Conservation (phyloP, 2,329 filamentous ascomycete genomes). For the Leptographium procerum region DNA sequence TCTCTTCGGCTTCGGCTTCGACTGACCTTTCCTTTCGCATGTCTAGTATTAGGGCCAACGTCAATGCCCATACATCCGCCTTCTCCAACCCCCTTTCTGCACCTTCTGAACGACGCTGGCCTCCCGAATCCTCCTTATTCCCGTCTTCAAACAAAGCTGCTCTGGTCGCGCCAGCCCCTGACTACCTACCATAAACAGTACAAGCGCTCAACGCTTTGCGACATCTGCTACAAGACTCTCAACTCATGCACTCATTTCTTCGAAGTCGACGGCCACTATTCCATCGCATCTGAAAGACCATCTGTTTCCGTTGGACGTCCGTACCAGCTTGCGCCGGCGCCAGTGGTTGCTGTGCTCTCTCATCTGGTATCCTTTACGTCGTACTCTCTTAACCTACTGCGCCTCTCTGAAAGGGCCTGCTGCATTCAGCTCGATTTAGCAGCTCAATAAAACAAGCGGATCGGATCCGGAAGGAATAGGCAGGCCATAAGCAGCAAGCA, state of each 20-base stretch:
- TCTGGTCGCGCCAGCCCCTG: background rate
- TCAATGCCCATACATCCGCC: background rate
- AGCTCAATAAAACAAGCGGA: background rate
- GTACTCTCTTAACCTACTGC: background rate
- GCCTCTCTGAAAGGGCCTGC: background rate
- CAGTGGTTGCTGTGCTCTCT: background rate
- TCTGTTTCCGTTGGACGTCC: background rate
- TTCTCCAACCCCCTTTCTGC: background rate
- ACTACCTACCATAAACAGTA: background rate
- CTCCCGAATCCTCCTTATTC: background rate
- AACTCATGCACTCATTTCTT: background rate
- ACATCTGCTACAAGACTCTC: background rate
- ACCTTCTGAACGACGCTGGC: background rate
- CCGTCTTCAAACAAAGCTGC: background rate
- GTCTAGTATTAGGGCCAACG: background rate
- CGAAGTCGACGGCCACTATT: background rate
- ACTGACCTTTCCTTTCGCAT: background rate
- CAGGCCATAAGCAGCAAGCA: background rate
- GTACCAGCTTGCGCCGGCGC: conserved; percentile 1
- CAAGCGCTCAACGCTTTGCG: background rate
- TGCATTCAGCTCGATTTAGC: background rate
- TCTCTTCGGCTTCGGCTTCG: background rate
- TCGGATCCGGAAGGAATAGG: background rate
- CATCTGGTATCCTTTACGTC: no score
- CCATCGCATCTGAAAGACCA: background rate